phyloP scores from a whole-genome alignment of 768 basidiomycete species.

The Tephrocybe sp. region DNA sequence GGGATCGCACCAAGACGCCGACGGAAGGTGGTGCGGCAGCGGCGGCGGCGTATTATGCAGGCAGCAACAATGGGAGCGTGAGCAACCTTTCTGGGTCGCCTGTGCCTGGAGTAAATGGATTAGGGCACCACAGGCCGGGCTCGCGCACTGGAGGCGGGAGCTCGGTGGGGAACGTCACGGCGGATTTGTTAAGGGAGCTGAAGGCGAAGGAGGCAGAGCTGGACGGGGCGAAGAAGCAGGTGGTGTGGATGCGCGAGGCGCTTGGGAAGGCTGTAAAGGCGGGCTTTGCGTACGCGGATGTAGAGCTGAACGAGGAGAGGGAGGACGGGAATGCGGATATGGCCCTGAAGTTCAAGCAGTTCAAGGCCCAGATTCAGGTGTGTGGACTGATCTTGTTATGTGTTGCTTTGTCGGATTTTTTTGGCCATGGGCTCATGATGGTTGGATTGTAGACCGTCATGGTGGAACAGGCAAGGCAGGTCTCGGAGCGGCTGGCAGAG shows the following conservation, averaged over 20 bases:
- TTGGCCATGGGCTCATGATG: no score
- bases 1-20: slow-evolving; percentile 48
- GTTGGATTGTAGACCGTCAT: slow-evolving; percentile 68
- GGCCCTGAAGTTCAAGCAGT: slow-evolving; percentile 82
- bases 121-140: slow-evolving; percentile 39
- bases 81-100: slow-evolving; percentile 40
- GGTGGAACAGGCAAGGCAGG: slow-evolving; percentile 70
- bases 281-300: slow-evolving; percentile 71
- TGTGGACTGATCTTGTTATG: slow-evolving; percentile 26
- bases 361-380: slow-evolving; percentile 86
- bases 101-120: slow-evolving; percentile 49
- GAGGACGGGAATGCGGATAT: slow-evolving; percentile 64
- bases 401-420: slow-evolving; percentile 6
- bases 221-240: slow-evolving; percentile 71
- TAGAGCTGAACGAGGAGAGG: slow-evolving; percentile 29
- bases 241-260: slow-evolving; percentile 85
- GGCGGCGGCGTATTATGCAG: slow-evolving; percentile 43
- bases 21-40: slow-evolving; percentile 50
- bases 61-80: slow-evolving; percentile 18
- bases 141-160: slow-evolving; percentile 40
- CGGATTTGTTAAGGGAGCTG: slow-evolving; percentile 77
- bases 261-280: slow-evolving; percentile 71
- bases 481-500: slow-evolving; percentile 76
- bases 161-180: slow-evolving; percentile 68
- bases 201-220: slow-evolving; percentile 83